These are phyloP conservation scores for Aphanomyces euteiches DNA, from an alignment of 352 stramenopile genomes.

Conservation along the genomic window DNA sequence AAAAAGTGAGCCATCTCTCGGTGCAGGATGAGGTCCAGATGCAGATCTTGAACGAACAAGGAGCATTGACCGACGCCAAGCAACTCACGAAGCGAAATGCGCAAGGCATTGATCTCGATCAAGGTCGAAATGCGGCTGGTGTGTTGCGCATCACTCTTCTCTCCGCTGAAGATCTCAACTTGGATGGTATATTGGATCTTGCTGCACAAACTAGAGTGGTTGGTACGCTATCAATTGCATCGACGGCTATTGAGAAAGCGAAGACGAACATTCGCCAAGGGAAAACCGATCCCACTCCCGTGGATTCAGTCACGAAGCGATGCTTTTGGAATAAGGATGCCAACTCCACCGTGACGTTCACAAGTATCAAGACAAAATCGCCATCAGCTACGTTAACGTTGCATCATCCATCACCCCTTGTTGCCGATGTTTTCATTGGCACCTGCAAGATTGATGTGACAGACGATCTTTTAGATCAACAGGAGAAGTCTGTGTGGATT, in stretches of 20 bases:
- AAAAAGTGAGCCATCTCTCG: slow-evolving; percentile 65
- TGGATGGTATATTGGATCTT: slow-evolving; percentile 38
- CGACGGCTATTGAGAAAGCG: slow-evolving; percentile 64
- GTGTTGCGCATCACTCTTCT: slow-evolving; percentile 52
- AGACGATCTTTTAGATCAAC: slow-evolving; percentile 67
- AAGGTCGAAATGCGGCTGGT: slow-evolving; percentile 50
- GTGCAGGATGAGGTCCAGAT: slow-evolving; percentile 65
- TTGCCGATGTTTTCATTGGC: slow-evolving; percentile 61
- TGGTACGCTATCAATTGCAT: slow-evolving; percentile 34
- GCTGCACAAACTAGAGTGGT: slow-evolving; percentile 26
- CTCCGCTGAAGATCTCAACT: slow-evolving; percentile 38
- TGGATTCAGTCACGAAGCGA: slow-evolving; percentile 42
- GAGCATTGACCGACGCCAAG: slow-evolving; percentile 47
- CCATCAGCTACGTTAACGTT: slow-evolving; percentile 30
- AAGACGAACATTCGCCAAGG: slow-evolving; percentile 57
- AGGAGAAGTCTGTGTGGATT: slow-evolving; percentile 51
- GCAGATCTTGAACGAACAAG: slow-evolving; percentile 64
- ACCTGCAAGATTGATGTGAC: slow-evolving; percentile 55
- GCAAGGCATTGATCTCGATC: slow-evolving; percentile 65
- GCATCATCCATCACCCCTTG: slow-evolving; percentile 32
- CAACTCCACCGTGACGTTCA: slow-evolving; percentile 52
- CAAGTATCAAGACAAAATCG: slow-evolving; percentile 60
- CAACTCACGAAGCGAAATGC: slow-evolving; percentile 56
- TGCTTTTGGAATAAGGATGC: slow-evolving; percentile 30
- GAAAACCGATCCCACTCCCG: slow-evolving; percentile 64